Conservation (phyloP, 129 eudicot genomes). For the Saussurea involucrata region DNA sequence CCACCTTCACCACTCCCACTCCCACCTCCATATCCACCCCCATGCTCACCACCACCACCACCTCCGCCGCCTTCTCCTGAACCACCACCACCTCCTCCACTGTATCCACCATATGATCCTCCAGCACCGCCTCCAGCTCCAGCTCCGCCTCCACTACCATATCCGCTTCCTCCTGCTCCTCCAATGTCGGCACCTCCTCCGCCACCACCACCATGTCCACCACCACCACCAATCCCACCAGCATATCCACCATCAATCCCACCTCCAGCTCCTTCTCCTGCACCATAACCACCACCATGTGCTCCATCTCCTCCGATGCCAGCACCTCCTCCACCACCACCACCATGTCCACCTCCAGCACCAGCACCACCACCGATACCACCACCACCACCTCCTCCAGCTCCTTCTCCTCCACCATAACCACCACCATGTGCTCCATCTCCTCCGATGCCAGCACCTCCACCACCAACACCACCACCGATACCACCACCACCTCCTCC, state of each 20-base stretch:
- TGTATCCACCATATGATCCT: not conserved
- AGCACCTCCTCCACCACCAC: slow-evolving; percentile 27
- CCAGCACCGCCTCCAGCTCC: not conserved
- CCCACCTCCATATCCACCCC: not conserved
- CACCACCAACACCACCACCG: not conserved
- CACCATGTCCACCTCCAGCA: slow-evolving; percentile 31
- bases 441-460: not conserved
- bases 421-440: slow-evolving; percentile 5
- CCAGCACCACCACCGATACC: slow-evolving; percentile 25
- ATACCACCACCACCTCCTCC: not conserved
- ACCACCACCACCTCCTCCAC: not conserved
- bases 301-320: slow-evolving; percentile 30
- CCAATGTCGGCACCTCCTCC: slow-evolving; percentile 15
- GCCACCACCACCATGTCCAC: slow-evolving; percentile 36
- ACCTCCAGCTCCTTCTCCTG: slow-evolving; percentile 34
- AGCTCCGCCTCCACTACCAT: not conserved
- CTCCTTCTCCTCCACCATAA: slow-evolving; percentile 21
- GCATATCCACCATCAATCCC: slow-evolving; percentile 27
- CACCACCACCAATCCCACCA: slow-evolving; percentile 31
- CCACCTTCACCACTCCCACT: not conserved
- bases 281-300: slow-evolving; percentile 38
- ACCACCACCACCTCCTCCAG: not conserved
- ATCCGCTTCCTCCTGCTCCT: slow-evolving; percentile 14
- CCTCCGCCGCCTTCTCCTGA: not conserved
- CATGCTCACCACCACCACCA: not conserved